Evolutionary conservation across 2,329 filamentous ascomycete genomes (phyloP), one percentile per base, ranked within the genome.

Genomic region (Colletotrichum noveboracense): DNA sequence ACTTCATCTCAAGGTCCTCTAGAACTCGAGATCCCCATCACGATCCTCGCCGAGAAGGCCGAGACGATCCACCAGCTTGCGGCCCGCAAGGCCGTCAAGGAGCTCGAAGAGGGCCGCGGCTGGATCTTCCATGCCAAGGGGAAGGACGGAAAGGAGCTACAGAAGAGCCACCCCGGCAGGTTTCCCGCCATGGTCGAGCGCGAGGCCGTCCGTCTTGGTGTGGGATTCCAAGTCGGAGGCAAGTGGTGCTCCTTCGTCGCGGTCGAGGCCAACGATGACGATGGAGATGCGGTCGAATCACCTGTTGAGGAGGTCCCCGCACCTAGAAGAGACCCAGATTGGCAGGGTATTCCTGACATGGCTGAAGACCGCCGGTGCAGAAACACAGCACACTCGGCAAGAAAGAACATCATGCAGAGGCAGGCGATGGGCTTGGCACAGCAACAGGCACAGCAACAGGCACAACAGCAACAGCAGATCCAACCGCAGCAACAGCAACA

Each of bases 241-340:
- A 94, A 93, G 80, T 94, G 91, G 89, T 94, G 91, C 79, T 94
- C 93, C 0, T 96, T 95, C 77, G 91, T 95, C 5, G 94, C 94
- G 3, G 87, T 94, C 3, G 87, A 93, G 76, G 84, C 87, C 10
- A 83, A 86, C 2, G 64, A 14, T 6, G 6, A 34, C 7, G 56
- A 43, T 12, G 5, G 1, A 1, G 67, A 13, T 10, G n/a, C 24
- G n/a, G 10, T 18, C 6, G 43, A 52, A 7, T 8, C 18, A 0
- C 7, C 61, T 28, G n/a, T 26, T 0, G 61, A 65, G 30, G 18
- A 10, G 61, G 61, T 36, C 6, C 43, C 43, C 43, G 43, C 43
- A 1, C 43, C n/a, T 7, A 3, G 10, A 0, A 13, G 43, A 52
- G n/a, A 5, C 6, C 3, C 43, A 24, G 12, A 2, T 52, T 12